These are phyloP conservation scores for Phialocephala sp. DNA, from an alignment of 2,329 filamentous ascomycete species.

Conservation along the genomic window DNA sequence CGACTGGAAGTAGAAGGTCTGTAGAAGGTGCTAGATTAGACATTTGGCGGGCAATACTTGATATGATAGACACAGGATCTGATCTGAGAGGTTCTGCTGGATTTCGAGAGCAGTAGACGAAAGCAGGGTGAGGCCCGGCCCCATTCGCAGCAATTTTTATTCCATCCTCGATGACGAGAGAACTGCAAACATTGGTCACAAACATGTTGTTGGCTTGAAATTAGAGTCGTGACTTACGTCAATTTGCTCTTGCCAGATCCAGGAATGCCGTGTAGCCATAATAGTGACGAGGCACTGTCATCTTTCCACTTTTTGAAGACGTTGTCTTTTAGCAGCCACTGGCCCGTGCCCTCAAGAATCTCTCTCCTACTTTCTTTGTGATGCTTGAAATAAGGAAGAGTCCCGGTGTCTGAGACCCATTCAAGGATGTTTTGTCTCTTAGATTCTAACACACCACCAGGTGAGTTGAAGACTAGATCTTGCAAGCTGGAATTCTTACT, in stretches of 20 bases:
- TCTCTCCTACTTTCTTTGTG: constrained; percentile 17
- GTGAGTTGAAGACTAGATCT: neutral
- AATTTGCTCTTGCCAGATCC: constrained; percentile 45
- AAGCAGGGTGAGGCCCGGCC: constrained; percentile 14
- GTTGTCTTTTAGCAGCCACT: constrained; percentile 35
- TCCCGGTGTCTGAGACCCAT: constrained; percentile 16
- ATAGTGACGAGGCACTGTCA: constrained; percentile 41
- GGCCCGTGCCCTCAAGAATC: constrained; percentile 32
- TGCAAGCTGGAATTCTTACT: neutral
- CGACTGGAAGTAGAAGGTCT: neutral
- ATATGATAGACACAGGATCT: constrained; percentile 19
- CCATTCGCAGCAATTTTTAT: constrained; percentile 7
- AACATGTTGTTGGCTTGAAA: neutral
- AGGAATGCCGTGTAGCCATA: constrained; percentile 45
- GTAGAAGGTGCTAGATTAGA: neutral
- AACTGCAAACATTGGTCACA: neutral
- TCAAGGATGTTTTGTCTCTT: constrained; percentile 18
- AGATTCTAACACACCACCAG: neutral
- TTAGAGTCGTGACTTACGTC: constrained; percentile 20
- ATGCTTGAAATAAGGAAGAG: constrained; percentile 15
- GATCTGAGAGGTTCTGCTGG: constrained; percentile 21
- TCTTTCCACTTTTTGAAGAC: constrained; percentile 41
- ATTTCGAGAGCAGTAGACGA: constrained; percentile 26
- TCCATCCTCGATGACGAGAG: constrained; percentile 22
- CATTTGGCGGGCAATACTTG: constrained; percentile 19